Evolutionary conservation across 495 filamentous ascomycete species (phyloP).

Genomic region (Aspergillus sclerotioniger): DNA sequence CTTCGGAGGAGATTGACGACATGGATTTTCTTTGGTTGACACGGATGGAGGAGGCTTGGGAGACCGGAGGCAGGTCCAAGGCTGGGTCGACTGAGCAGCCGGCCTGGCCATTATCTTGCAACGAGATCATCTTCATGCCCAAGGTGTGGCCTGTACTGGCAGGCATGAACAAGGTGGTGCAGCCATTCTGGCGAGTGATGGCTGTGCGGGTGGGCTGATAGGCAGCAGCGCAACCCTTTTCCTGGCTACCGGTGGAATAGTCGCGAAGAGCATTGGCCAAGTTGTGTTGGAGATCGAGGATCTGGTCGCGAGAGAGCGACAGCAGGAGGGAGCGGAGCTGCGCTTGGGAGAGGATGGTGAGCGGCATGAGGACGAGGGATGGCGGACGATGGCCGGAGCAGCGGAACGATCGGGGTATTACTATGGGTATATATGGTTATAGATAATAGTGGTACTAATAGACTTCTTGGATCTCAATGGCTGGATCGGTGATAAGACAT

Average conservation of each 20-base stretch:
- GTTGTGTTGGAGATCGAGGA: constrained; percentile 60
- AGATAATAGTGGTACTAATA: neutral
- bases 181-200: constrained; percentile 65
- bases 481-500: neutral
- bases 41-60: constrained; percentile 14
- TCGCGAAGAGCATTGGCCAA: constrained; percentile 76
- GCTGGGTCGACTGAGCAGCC: constrained; percentile 35
- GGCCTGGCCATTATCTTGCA: constrained; percentile 34
- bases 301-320: constrained; percentile 66
- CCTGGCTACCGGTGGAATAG: constrained; percentile 70
- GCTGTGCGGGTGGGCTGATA: constrained; percentile 78
- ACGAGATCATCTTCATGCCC: constrained; percentile 64
- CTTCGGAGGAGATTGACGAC: constrained; percentile 38
- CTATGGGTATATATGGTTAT: neutral
- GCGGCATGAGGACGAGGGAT: constrained; percentile 56
- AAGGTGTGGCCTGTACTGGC: constrained; percentile 57
- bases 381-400: neutral
- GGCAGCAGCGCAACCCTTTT: constrained; percentile 54
- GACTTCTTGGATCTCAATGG: too few relatives aligned
- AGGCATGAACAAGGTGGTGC: constrained; percentile 92
- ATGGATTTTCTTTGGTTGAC: constrained; percentile 29
- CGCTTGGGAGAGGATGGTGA: constrained; percentile 71
- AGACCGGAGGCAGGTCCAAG: constrained; percentile 19
- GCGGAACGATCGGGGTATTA: neutral
- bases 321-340: constrained; percentile 70